Conservation (phyloP, 768 basidiomycete species). For the Lactarius evosmus region DNA sequence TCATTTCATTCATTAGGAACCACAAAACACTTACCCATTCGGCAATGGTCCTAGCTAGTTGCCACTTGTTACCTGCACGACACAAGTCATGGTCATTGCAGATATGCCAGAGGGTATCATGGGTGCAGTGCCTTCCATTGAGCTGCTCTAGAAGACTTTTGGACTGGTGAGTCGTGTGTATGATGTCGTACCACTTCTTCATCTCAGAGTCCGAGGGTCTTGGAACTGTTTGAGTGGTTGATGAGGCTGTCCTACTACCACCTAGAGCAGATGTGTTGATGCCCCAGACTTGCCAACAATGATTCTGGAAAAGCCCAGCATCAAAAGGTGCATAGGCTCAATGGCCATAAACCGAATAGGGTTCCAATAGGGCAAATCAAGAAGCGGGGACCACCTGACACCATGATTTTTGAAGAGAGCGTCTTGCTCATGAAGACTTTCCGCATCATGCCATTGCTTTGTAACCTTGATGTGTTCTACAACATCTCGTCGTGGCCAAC, state of each 20-base stretch:
- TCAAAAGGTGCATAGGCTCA: constrained; percentile 37
- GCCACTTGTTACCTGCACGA: constrained; percentile 10
- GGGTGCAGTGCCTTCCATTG: background rate
- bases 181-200: constrained; percentile 4
- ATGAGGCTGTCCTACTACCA: constrained; percentile 27
- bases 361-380: constrained; percentile 35
- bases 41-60: constrained; percentile 6
- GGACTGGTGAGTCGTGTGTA: background rate
- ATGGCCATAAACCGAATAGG: constrained; percentile 30
- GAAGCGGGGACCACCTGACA: constrained; percentile 35
- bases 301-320: constrained; percentile 31
- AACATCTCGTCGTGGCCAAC: constrained; percentile 25
- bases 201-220: constrained; percentile 1
- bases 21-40: constrained; percentile 22
- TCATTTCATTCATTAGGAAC: background rate
- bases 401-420: constrained; percentile 31
- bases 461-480: constrained; percentile 15
- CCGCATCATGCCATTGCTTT: constrained; percentile 29
- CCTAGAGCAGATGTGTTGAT: constrained; percentile 28
- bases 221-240: background rate
- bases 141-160: background rate
- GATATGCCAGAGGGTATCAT: constrained; percentile 19
- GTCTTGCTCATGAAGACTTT: constrained; percentile 21
- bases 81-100: constrained; percentile 19
- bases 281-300: constrained; percentile 30